Evolutionary conservation across 805 yeast species (phyloP).

Genomic region (Candida hungchunana): DNA sequence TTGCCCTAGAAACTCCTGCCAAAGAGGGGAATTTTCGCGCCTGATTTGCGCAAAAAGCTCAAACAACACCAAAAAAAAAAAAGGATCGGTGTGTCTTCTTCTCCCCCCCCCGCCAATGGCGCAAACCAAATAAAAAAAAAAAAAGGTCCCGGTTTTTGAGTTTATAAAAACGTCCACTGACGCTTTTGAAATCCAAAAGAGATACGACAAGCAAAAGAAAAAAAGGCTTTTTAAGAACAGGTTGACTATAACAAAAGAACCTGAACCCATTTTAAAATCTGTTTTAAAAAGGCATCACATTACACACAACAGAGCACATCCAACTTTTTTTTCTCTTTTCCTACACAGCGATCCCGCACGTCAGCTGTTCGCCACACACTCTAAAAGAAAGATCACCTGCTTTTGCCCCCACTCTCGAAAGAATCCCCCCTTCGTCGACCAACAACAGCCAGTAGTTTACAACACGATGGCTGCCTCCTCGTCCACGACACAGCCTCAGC

Average conservation of each 20-base stretch:
- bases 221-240: neutral
- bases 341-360: too few species aligned
- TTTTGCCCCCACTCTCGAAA: too few species aligned
- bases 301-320: too few species aligned
- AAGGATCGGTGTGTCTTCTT: too few species aligned
- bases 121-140: neutral
- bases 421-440: constrained; percentile 1
- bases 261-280: too few species aligned
- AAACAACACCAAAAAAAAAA: neutral
- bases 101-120: too few species aligned
- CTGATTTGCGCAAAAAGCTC: neutral
- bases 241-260: too few species aligned
- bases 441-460: neutral
- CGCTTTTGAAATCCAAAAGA: neutral
- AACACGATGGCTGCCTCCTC: neutral
- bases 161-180: constrained; percentile 2
- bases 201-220: neutral
- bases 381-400: too few species aligned
- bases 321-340: too few species aligned
- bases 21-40: too few species aligned
- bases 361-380: too few species aligned
- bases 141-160: neutral
- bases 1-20: neutral
- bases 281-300: too few species aligned
- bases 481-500: constrained; percentile 2